These are phyloP conservation scores for Erucastrum elatum DNA, from an alignment of 345 rosid species.

Conservation along the genomic window DNA sequence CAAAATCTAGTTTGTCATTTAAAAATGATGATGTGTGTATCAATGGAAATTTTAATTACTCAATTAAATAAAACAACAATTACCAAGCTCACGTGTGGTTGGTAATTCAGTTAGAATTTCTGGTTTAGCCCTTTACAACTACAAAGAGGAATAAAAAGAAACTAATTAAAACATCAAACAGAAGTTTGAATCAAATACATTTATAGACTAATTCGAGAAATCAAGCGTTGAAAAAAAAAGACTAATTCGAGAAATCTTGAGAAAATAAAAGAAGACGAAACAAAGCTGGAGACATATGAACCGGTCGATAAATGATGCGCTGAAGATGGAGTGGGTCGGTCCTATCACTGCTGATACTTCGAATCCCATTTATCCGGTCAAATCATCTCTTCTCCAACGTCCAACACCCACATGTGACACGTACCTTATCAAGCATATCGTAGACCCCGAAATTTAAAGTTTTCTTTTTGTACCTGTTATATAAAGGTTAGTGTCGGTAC, in stretches of 20 bases:
- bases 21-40: no score
- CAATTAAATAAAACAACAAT: no score
- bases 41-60: no score
- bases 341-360: conserved; percentile 31
- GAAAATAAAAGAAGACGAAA: neutral
- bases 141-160: neutral
- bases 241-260: neutral
- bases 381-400: conserved; percentile 35
- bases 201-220: neutral
- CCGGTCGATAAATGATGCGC: conserved; percentile 31
- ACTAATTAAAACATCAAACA: neutral
- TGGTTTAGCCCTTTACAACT: no score
- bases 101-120: no score
- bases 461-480: neutral
- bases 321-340: conserved; percentile 30
- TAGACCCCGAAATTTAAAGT: neutral
- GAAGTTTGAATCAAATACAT: no score
- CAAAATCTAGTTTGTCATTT: no score
- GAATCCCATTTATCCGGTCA: conserved; percentile 37
- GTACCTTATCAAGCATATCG: conserved; percentile 19
- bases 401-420: conserved; percentile 43
- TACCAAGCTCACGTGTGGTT: no score
- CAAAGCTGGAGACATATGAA: conserved; percentile 27
- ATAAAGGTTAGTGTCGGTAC: conserved; percentile 23
- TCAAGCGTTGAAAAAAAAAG: neutral